These are phyloP conservation scores for Strombidium stylifer DNA, from an alignment of 73 alveolate genomes.

Conservation along the genomic window DNA sequence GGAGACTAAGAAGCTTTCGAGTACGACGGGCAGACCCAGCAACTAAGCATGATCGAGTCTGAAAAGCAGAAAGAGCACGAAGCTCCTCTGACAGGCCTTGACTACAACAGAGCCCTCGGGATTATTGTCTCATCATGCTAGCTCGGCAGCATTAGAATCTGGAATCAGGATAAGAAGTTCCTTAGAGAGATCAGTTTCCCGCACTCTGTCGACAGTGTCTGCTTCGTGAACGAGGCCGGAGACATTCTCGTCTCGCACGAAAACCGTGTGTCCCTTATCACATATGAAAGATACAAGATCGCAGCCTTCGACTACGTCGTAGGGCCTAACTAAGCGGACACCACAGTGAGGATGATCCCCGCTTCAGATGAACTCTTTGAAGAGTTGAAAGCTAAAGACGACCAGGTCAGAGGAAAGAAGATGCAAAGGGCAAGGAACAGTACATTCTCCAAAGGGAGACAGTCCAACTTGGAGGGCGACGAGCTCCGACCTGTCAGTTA, in stretches of 20 bases:
- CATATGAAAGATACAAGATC: neutral
- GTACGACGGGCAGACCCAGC: neutral
- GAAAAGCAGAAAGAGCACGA: constrained; percentile 40
- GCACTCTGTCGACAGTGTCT: constrained; percentile 11
- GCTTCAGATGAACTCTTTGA: neutral
- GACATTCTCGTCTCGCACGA: constrained; percentile 33
- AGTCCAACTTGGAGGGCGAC: no score
- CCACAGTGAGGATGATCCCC: neutral
- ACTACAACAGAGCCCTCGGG: neutral
- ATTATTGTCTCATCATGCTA: constrained; percentile 14
- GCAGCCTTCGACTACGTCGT: no score
- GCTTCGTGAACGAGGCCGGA: constrained; percentile 10
- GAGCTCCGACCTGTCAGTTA: no score
- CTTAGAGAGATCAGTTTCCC: constrained; percentile 29
- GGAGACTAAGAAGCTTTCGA: constrained; percentile 31
- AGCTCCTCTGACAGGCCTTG: constrained; percentile 2
- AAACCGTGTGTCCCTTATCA: neutral
- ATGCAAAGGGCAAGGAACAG: neutral
- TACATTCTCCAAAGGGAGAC: neutral
- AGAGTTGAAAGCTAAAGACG: neutral
- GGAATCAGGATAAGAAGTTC: constrained; percentile 5
- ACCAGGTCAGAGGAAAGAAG: neutral
- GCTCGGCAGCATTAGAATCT: constrained; percentile 17
- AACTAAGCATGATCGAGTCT: neutral
- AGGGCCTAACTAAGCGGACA: no score